Evolutionary conservation across 2,329 filamentous ascomycete species (phyloP).

Genomic region (Trichoderma afroharzianum): DNA sequence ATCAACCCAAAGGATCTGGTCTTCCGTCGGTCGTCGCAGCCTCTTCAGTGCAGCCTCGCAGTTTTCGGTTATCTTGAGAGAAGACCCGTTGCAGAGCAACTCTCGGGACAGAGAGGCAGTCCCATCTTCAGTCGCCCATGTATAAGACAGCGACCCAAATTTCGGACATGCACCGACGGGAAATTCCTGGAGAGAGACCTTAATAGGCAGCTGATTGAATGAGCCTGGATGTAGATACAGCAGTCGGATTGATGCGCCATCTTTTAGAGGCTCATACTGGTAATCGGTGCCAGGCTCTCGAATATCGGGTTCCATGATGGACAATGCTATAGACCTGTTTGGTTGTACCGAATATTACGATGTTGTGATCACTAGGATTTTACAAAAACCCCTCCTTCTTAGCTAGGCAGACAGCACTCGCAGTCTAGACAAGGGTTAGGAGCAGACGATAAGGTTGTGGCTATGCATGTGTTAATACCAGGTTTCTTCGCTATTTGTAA

Average conservation of each 20-base stretch:
- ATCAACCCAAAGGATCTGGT: background rate
- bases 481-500: background rate
- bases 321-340: background rate
- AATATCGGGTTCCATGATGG: background rate
- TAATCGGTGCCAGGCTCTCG: background rate
- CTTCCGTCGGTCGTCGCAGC: background rate
- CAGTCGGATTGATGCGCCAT: background rate
- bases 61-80: background rate
- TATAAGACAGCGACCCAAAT: background rate
- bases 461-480: background rate
- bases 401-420: background rate
- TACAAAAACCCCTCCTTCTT: background rate
- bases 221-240: background rate
- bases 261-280: background rate
- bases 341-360: background rate
- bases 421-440: background rate
- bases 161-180: background rate
- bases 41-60: background rate
- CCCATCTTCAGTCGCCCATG: background rate
- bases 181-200: background rate
- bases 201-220: background rate
- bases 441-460: background rate
- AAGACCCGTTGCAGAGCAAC: background rate
- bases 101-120: background rate
- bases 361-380: background rate